Percentiles rank a stretch among this genome's conserved stretches.
Conservation (phyloP, 306 rosid genomes). For the Mimosa bimucronata region DNA sequence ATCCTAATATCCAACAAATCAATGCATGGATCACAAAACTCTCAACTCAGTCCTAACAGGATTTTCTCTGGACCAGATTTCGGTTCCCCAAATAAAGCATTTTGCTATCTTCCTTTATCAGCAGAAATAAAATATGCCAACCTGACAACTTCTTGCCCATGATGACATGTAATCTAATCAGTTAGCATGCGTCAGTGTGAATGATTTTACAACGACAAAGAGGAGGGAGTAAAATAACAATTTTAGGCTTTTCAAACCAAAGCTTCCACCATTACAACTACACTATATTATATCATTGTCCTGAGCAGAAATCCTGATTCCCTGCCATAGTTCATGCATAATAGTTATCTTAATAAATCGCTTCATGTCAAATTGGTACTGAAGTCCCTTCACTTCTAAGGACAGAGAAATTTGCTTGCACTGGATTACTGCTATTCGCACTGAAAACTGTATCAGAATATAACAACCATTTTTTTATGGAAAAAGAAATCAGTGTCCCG, state of each 20-base stretch:
- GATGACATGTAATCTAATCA: neutral
- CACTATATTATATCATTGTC: conserved; percentile 3
- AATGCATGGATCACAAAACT: neutral
- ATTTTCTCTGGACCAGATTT: neutral
- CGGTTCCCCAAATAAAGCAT: neutral
- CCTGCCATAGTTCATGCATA: neutral
- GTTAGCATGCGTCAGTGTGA: neutral
- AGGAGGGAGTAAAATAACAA: neutral
- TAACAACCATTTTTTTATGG: neutral
- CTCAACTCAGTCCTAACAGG: neutral
- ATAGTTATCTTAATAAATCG: neutral
- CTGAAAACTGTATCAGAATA: neutral
- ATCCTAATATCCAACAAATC: neutral
- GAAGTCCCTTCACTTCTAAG: conserved; percentile 8
- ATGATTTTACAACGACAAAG: neutral
- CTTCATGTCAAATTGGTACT: neutral
- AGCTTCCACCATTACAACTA: conserved; percentile 6
- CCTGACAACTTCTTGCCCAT: neutral
- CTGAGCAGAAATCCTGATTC: neutral
- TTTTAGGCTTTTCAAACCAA: neutral
- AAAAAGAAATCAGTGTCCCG: neutral
- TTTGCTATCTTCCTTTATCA: neutral
- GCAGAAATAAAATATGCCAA: neutral
- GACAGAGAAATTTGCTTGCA: neutral
- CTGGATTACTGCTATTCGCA: neutral